Evolutionary conservation across 2,329 filamentous ascomycete genomes (phyloP), one percentile per base, ranked within the genome.

Genomic region (Colletotrichum eleusines): DNA sequence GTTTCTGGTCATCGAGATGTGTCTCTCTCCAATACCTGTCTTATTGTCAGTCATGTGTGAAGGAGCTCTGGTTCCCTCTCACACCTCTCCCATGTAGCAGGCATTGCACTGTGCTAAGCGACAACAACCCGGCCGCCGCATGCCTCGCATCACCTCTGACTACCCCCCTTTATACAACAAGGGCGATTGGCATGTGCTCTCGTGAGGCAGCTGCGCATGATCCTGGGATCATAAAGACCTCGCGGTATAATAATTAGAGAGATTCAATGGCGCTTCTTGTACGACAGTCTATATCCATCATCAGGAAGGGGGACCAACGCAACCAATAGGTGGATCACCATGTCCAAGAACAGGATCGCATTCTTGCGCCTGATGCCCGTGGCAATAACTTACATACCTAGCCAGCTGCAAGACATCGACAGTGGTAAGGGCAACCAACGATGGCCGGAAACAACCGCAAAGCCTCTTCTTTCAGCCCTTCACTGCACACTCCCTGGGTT

Each of bases 1-100:
- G 48, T 60, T 48, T 61, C 40, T 60, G 18, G 16, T 16, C 66
- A 69, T 61, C 48, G 31, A 70, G 54, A 59, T 60, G 35, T 46
- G 46, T 57, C 42, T 69, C 61, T 35, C 31, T 23, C 16, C 5
- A 40, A 23, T 23, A n/a, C 3, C 20, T 33, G 23, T 18, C 26
- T 40, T 14, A 18, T 42, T 20, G 14, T 59, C 38, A 38, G 33
- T 58, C 53, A 57, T 48, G 44, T 48, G n/a, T 23, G 44, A 26
- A 48, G 26, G n/a, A 48, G 44, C 44, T 48, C 11, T n/a, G 14
- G 14, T 48, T n/a, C n/a, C 44, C 38, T 46, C 44, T 1, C 44
- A 12, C 11, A 46, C 44, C 38, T 46, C 44, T 1, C 44, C 5
- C 11, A 46, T 23, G 20, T 23, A 48, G 44, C 11, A 46, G 44